phyloP scores from a whole-genome alignment of 2,329 filamentous ascomycete species.

The Colletotrichum sp. region DNA sequence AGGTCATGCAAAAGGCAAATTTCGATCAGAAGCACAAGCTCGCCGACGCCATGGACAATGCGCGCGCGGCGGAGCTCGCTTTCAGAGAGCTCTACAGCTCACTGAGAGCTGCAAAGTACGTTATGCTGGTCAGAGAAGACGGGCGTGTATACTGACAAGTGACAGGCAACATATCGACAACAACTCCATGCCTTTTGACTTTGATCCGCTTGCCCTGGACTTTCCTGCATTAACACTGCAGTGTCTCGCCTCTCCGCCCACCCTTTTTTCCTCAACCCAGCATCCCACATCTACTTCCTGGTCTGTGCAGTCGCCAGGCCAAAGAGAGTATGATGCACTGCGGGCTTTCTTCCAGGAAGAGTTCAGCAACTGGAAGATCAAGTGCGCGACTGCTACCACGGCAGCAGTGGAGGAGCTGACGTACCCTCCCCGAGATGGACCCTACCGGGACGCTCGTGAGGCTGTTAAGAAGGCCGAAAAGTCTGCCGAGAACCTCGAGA shows the following conservation, averaged over 20 bases:
- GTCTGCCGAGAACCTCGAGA: conserved; percentile 65
- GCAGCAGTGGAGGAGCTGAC: conserved; percentile 54
- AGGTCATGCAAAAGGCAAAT: conserved; percentile 62
- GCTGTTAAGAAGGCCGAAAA: conserved; percentile 53
- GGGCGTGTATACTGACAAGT: conserved; percentile 1
- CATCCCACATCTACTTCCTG: conserved; percentile 81
- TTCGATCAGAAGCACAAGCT: conserved; percentile 68
- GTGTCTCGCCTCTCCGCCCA: conserved; percentile 80
- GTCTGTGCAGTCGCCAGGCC: conserved; percentile 77
- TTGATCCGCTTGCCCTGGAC: conserved; percentile 83
- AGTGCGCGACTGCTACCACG: conserved; percentile 55
- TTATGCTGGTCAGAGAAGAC: conserved; percentile 8
- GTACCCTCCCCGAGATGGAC: conserved; percentile 48
- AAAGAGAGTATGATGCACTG: conserved; percentile 76
- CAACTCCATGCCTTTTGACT: conserved; percentile 69
- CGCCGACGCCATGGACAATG: conserved; percentile 77
- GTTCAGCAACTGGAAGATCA: conserved; percentile 68
- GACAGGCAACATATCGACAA: conserved; percentile 60
- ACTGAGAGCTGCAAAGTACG: conserved; percentile 82
- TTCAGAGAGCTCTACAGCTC: conserved; percentile 82
- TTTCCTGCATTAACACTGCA: conserved; percentile 86
- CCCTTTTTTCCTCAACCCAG: conserved; percentile 80
- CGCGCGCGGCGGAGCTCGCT: conserved; percentile 82
- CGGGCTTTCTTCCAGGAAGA: conserved; percentile 69
- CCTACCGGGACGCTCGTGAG: conserved; percentile 48